These are phyloP conservation scores for Candida sp. DNA, from an alignment of 1,139 yeast genomes.

Conservation along the genomic window DNA sequence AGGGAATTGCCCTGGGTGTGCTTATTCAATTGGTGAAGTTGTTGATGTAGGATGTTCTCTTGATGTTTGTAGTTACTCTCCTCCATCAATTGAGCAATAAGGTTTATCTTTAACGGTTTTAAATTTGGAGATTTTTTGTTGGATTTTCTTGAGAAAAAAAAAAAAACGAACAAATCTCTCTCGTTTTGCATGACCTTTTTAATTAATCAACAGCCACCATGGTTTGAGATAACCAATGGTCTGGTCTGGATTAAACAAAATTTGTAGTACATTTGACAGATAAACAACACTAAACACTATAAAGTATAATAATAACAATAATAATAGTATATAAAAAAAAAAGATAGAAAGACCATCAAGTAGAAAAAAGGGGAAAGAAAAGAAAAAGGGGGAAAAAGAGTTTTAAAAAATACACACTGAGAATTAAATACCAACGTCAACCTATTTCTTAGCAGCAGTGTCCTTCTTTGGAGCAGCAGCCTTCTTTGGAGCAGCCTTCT, in stretches of 20 bases:
- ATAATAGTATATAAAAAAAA: background rate
- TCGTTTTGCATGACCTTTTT: background rate
- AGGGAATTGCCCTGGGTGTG: too few species aligned
- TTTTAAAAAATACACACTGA: slow-evolving; percentile 2
- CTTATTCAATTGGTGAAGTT: too few species aligned
- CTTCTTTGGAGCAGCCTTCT: slow-evolving; percentile 18
- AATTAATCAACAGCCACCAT: background rate
- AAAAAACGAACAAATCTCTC: background rate
- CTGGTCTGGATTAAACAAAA: background rate
- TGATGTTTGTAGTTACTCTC: too few species aligned
- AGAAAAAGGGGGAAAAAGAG: background rate
- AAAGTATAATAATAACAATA: background rate
- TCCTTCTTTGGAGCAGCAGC: slow-evolving; percentile 24
- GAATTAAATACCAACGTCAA: slow-evolving; percentile 8
- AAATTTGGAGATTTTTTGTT: background rate
- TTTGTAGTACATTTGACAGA: background rate
- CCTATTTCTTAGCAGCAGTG: slow-evolving; percentile 18
- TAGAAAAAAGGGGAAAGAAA: background rate
- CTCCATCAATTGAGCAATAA: too few species aligned
- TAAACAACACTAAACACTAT: background rate
- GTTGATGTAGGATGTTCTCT: too few species aligned
- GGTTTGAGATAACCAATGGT: background rate
- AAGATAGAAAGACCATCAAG: background rate
- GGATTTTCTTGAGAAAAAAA: background rate
- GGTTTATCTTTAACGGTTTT: background rate